Percentiles rank a stretch among this genome's conserved stretches.
Evolutionary conservation across 2,329 filamentous ascomycete species (phyloP).

Genomic region (Ophiostoma perfectum): DNA sequence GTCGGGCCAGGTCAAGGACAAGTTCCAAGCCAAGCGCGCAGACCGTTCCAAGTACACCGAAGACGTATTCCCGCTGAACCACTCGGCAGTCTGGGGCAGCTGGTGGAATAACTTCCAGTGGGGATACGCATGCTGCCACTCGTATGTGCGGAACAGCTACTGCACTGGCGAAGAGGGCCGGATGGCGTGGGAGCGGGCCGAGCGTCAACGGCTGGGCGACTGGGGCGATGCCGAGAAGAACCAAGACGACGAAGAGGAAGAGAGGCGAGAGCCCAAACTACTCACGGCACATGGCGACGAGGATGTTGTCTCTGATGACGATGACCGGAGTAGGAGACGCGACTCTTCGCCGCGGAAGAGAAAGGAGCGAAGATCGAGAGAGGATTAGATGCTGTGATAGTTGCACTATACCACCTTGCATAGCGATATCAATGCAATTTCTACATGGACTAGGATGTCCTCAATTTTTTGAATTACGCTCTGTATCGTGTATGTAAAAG

Average conservation of each 20-base stretch:
- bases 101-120: slow-evolving; percentile 96
- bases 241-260: not conserved
- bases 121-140: slow-evolving; percentile 95
- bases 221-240: slow-evolving; percentile 32
- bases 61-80: slow-evolving; percentile 83
- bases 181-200: slow-evolving; percentile 70
- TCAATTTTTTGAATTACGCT: no score
- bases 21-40: slow-evolving; percentile 63
- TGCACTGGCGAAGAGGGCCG: slow-evolving; percentile 91
- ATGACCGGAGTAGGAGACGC: slow-evolving; percentile 4
- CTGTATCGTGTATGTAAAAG: no score
- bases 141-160: slow-evolving; percentile 90
- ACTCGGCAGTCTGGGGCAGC: slow-evolving; percentile 88
- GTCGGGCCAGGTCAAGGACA: slow-evolving; percentile 82
- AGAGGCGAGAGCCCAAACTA: slow-evolving; percentile 1
- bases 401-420: not conserved
- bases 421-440: not conserved
- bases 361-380: slow-evolving; percentile 11
- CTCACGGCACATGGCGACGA: slow-evolving; percentile 17
- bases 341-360: slow-evolving; percentile 17
- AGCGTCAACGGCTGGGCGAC: slow-evolving; percentile 51
- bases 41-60: slow-evolving; percentile 90
- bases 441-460: no score
- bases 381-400: not conserved
- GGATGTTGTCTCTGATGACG: not conserved